phyloP scores from a whole-genome alignment of 2,329 filamentous ascomycete genomes.

The Arthrobotrys entomopaga region DNA sequence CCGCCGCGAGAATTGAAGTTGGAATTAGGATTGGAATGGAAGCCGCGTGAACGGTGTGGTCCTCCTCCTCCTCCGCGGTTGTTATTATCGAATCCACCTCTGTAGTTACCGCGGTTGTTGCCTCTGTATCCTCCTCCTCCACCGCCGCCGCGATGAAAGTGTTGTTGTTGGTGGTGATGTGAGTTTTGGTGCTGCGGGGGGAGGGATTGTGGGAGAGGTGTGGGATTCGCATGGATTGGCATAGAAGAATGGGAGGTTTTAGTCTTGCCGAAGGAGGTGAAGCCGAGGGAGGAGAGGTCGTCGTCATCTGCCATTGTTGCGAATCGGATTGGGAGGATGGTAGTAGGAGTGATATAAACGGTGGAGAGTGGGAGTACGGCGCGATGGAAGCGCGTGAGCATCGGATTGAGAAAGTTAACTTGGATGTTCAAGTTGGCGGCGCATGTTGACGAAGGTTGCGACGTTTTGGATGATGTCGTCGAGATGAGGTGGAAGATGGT shows the following conservation, averaged over 20 bases:
- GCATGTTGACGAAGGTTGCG: neutral
- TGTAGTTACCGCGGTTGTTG: constrained; percentile 6
- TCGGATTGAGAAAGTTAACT: neutral
- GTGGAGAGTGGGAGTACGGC: neutral
- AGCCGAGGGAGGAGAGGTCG: constrained; percentile 49
- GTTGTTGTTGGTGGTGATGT: constrained; percentile 9
- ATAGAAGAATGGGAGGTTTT: constrained; percentile 23
- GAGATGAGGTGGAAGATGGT: constrained; percentile 3
- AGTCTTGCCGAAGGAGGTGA: constrained; percentile 51
- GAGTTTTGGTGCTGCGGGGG: constrained; percentile 13
- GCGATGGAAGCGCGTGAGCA: constrained; percentile 20
- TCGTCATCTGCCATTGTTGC: constrained; percentile 32
- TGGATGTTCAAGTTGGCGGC: neutral
- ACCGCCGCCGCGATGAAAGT: constrained; percentile 2
- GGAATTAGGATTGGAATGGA: neutral
- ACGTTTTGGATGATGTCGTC: neutral
- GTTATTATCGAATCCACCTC: constrained; percentile 22
- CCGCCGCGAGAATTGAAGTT: constrained; percentile 23
- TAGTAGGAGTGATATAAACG: neutral
- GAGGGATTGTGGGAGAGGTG: constrained; percentile 10
- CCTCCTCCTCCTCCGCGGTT: constrained; percentile 26
- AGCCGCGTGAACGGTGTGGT: constrained; percentile 30
- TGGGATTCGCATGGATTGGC: constrained; percentile 42
- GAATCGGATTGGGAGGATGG: neutral
- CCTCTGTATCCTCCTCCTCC: constrained; percentile 10